A percentile compares a stretch with the other conserved stretches of the same genome.
phyloP scores from a whole-genome alignment of 2,329 filamentous ascomycete genomes.

The Chaetomiaceae sp. region DNA sequence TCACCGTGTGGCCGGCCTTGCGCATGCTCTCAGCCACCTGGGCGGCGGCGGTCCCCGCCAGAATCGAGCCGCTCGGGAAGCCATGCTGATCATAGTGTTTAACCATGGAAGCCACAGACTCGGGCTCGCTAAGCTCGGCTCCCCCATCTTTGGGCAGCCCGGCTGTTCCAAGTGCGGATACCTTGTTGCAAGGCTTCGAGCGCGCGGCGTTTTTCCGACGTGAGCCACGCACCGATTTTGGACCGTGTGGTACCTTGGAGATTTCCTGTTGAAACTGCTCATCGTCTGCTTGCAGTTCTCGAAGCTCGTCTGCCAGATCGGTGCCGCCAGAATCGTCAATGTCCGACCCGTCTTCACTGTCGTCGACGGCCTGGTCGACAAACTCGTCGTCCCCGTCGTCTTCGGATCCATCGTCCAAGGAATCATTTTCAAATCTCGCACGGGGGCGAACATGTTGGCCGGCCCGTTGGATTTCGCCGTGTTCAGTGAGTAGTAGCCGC shows the following conservation, averaged over 20 bases:
- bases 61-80: constrained; percentile 35
- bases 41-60: constrained; percentile 30
- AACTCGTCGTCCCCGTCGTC: constrained; percentile 6
- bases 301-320: constrained; percentile 21
- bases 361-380: constrained; percentile 19
- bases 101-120: constrained; percentile 25
- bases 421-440: constrained; percentile 31
- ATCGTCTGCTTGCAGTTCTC: constrained; percentile 19
- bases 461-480: constrained; percentile 28
- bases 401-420: constrained; percentile 20
- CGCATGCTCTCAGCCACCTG: constrained; percentile 31
- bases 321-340: constrained; percentile 18
- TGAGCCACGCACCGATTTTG: no score
- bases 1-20: constrained; percentile 25
- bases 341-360: constrained; percentile 15
- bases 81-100: constrained; percentile 33
- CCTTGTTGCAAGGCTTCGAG: no score
- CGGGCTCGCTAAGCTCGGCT: constrained; percentile 25
- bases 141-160: constrained; percentile 17
- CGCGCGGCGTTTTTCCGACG: no score
- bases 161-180: no score
- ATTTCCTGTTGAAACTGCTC: constrained; percentile 10
- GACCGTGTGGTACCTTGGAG: constrained; percentile 20
- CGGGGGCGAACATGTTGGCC: constrained; percentile 25
- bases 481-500: constrained; percentile 26